A percentile compares a stretch with the other conserved stretches of the same genome.
Evolutionary conservation across 768 basidiomycete genomes (phyloP).

Genomic region (Leccinum boreale): DNA sequence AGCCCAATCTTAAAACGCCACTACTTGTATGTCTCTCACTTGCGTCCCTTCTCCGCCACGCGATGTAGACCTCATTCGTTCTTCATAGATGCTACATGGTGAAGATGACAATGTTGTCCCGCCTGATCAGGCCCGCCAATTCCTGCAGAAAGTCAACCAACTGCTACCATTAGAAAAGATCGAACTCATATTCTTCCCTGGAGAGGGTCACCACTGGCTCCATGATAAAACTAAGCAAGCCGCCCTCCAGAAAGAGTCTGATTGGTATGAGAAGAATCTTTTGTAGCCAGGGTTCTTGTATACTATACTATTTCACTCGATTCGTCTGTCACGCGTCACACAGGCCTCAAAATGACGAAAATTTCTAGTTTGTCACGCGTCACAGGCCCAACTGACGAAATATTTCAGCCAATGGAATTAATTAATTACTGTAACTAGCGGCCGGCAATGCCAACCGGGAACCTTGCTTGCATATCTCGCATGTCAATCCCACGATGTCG

Average conservation of each 20-base stretch:
- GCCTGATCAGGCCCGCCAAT: conserved; percentile 45
- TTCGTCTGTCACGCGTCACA: too few relatives aligned
- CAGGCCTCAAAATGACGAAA: too few relatives aligned
- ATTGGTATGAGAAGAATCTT: conserved; percentile 29
- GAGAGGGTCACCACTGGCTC: conserved; percentile 40
- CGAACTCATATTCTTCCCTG: conserved; percentile 37
- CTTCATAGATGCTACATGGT: conserved; percentile 22
- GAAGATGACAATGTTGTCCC: conserved; percentile 57
- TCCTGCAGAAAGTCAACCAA: not conserved
- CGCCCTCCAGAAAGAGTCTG: conserved; percentile 30
- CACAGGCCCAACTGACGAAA: too few relatives aligned
- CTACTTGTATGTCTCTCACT: conserved; percentile 46
- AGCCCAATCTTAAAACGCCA: not conserved
- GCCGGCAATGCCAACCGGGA: too few relatives aligned
- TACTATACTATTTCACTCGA: not conserved
- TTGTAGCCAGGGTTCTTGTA: not conserved
- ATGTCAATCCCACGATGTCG: too few relatives aligned
- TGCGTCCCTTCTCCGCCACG: too few relatives aligned
- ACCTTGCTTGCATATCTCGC: too few relatives aligned
- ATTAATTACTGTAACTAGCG: too few relatives aligned
- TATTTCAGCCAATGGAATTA: too few relatives aligned
- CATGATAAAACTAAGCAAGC: conserved; percentile 27
- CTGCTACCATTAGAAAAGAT: conserved; percentile 10
- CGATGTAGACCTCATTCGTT: not conserved
- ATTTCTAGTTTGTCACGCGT: too few relatives aligned